These are phyloP conservation scores for Cutaneotrichosporon cyanovorans DNA, from an alignment of 1,284 basidiomycete genomes.

Conservation along the genomic window DNA sequence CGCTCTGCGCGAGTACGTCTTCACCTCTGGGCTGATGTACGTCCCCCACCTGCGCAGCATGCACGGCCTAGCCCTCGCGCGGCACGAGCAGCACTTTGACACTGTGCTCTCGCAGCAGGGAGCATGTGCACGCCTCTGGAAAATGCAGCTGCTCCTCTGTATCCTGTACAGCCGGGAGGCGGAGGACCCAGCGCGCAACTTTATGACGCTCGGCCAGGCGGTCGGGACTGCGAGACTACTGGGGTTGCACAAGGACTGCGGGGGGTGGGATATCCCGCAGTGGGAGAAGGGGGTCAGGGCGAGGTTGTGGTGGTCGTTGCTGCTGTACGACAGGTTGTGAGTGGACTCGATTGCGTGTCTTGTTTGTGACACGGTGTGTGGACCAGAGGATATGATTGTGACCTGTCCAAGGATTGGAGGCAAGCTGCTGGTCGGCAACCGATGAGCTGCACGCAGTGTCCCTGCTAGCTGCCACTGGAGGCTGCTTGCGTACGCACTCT, in stretches of 20 bases:
- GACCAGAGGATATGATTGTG: too few species aligned
- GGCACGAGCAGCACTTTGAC: too few species aligned
- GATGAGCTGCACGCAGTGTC: too few species aligned
- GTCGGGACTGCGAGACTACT: neutral
- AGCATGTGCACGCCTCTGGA: constrained; percentile 2
- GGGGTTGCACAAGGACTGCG: constrained; percentile 3
- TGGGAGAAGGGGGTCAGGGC: constrained; percentile 1
- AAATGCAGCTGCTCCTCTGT: neutral
- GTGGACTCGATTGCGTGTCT: too few species aligned
- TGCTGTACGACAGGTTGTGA: constrained; percentile 1
- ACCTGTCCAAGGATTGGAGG: too few species aligned
- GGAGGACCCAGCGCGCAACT: neutral
- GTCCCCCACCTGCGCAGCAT: neutral
- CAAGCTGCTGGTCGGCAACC: too few species aligned
- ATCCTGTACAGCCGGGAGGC: constrained; percentile 1
- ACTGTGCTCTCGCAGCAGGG: too few species aligned
- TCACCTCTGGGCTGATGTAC: constrained; percentile 2
- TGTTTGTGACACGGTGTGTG: too few species aligned
- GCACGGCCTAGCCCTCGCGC: neutral
- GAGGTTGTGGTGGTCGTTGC: constrained; percentile 1
- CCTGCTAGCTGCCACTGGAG: too few species aligned
- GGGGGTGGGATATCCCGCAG: neutral
- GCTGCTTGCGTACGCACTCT: too few species aligned
- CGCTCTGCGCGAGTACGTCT: neutral
- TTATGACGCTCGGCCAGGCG: neutral